Evolutionary conservation across 1,139 yeast species (phyloP), one percentile per base, ranked within the genome.

Genomic region (Yamadazyma oceani): DNA sequence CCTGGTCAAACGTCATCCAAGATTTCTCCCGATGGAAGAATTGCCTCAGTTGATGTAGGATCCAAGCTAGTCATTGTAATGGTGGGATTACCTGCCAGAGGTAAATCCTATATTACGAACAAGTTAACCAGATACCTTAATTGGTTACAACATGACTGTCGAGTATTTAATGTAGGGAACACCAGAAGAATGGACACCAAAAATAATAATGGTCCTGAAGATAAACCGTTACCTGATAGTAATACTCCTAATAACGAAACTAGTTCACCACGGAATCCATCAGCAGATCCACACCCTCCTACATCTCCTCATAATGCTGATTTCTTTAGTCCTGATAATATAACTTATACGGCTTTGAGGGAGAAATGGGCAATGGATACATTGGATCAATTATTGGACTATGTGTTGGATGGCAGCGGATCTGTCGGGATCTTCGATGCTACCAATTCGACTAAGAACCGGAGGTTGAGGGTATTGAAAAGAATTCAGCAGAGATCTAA

Each of bases 291-390:
- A n/a, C n/a, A n/a, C n/a, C n/a, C n/a, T 22, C 53, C 48, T 19
- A 48, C 44, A 22, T 38, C 44, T 10, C 50, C 51, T 10, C 95
- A 88, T 49, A 77, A 78, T 42, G 96, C 97, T 0, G 83, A 77
- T 43, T 92, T 92, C 57, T 92, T 92, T 64, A 78, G 85, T 31
- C 97, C 97, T 0, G 81, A 79, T 43, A 89, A 92, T 56, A 64
- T 70, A 33, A 68, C 77, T 24, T 80, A 85, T 17, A 80, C 80
- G 11, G 68, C 74, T 21, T 67, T 89, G 36, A 75, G 97, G 44
- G 97, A 92, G 51, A 79, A 84, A 58, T 90, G 97, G 97, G 98
- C 98, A 0, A 82, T 85, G 81, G 96, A 90, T 48, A 92, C 97
- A 0, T 67, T 92, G 42, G 95, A 88, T 44, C 86, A 85, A 53